A percentile compares a stretch with the other conserved stretches of the same genome.
Evolutionary conservation across 192 early-diverging fungal species (phyloP).

Genomic region (Chytriomyces hyalinus): DNA sequence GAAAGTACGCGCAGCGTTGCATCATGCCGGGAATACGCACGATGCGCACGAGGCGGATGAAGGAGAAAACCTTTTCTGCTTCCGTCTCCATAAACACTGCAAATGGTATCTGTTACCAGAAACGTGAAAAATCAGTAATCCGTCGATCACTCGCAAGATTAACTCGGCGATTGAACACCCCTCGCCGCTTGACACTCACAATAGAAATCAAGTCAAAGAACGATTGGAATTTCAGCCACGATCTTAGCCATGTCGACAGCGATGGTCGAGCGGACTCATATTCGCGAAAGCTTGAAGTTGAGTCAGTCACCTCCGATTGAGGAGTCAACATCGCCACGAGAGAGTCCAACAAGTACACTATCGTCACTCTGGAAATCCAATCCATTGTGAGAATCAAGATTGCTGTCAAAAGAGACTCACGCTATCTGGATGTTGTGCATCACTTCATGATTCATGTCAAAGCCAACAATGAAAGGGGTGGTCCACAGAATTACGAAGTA

Average conservation of each 20-base stretch:
- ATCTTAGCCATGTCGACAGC: neutral
- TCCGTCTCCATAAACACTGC: too few relatives aligned
- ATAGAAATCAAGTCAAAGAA: constrained; percentile 4
- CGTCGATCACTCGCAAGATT: too few relatives aligned
- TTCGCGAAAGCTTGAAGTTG: constrained; percentile 12
- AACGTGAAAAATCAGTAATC: too few relatives aligned
- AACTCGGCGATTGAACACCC: too few relatives aligned
- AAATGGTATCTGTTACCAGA: too few relatives aligned
- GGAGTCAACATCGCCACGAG: constrained; percentile 10
- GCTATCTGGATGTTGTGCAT: neutral
- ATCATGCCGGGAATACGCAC: constrained; percentile 18
- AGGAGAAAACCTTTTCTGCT: neutral
- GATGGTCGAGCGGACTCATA: constrained; percentile 12
- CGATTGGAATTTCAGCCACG: neutral
- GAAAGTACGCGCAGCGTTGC: neutral
- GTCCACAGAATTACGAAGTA: constrained; percentile 8
- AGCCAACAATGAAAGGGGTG: constrained; percentile 4
- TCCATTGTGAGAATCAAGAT: neutral
- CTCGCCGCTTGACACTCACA: neutral
- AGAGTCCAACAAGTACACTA: neutral
- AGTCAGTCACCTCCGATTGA: constrained; percentile 3
- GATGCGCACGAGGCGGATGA: constrained; percentile 11
- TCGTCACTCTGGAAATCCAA: neutral
- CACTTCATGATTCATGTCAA: neutral
- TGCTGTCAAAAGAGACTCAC: neutral